phyloP scores from a whole-genome alignment of 2,329 filamentous ascomycete genomes.

The Neofusicoccum sp. region DNA sequence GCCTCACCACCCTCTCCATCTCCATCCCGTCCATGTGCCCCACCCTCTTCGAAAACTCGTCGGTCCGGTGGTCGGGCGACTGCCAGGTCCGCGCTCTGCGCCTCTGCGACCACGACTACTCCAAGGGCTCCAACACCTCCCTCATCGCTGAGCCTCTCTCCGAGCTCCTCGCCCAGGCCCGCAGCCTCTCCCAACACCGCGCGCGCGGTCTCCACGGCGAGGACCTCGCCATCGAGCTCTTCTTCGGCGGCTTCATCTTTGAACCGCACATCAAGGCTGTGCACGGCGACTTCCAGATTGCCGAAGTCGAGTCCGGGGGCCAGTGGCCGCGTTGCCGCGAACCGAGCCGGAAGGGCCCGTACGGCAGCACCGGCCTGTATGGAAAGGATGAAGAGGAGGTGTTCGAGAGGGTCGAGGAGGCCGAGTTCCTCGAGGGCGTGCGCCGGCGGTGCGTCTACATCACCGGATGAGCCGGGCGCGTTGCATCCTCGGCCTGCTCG shows the following conservation, averaged over 20 bases:
- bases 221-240: constrained; percentile 48
- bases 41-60: constrained; percentile 45
- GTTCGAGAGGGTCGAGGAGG: constrained; percentile 40
- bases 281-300: constrained; percentile 49
- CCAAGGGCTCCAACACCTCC: constrained; percentile 30
- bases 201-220: constrained; percentile 36
- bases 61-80: constrained; percentile 47
- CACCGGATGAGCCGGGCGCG: constrained; percentile 33
- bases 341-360: constrained; percentile 48
- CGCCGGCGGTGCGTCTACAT: constrained; percentile 37
- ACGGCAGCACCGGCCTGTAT: constrained; percentile 50
- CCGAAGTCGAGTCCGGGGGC: constrained; percentile 41
- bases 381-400: constrained; percentile 48
- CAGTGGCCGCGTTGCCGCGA: constrained; percentile 40
- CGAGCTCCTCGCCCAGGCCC: constrained; percentile 41
- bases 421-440: constrained; percentile 39
- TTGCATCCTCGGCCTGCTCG: neutral
- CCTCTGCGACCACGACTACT: constrained; percentile 43
- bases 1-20: constrained; percentile 49
- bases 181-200: constrained; percentile 40
- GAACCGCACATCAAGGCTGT: constrained; percentile 46
- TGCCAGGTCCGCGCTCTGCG: constrained; percentile 50
- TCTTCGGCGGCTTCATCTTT: constrained; percentile 54
- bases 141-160: constrained; percentile 29
- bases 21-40: constrained; percentile 50